A percentile compares a stretch with the other conserved stretches of the same genome.
These are phyloP conservation scores for Entamoeba invadens DNA, from an alignment of 208 protist genomes.

Conservation along the genomic window DNA sequence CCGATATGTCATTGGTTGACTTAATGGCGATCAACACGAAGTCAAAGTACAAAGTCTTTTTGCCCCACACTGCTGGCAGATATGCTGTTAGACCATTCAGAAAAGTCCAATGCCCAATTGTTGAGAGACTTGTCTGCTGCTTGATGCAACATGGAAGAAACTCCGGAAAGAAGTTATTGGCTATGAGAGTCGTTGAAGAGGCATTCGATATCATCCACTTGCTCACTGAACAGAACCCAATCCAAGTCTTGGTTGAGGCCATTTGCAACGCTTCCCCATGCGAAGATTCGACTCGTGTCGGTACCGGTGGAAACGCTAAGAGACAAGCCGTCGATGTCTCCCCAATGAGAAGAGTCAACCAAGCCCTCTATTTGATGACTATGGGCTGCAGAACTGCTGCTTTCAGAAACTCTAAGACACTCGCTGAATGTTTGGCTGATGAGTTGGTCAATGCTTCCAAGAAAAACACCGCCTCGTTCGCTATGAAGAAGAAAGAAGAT, in stretches of 20 bases:
- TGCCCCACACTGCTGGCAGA: conserved; percentile 91
- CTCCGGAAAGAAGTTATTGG: conserved; percentile 98
- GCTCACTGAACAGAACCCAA: conserved; percentile 89
- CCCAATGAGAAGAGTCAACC: conserved; percentile 94
- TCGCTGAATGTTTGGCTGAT: conserved; percentile 98
- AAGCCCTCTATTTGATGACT: conserved; percentile 85
- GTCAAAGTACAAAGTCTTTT: conserved; percentile 45
- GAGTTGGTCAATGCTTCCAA: conserved; percentile 97
- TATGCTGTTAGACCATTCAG: conserved; percentile 91
- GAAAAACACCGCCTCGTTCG: conserved; percentile 87
- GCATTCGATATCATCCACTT: conserved; percentile 97
- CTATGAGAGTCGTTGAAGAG: conserved; percentile 88
- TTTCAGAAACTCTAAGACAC: conserved; percentile 97
- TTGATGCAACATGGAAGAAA: conserved; percentile 81
- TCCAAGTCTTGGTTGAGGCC: conserved; percentile 88
- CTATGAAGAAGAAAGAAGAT: conserved; percentile 99
- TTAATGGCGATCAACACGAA: not conserved
- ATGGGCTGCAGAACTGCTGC: conserved; percentile 82
- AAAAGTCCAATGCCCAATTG: conserved; percentile 84
- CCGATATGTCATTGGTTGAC: not conserved
- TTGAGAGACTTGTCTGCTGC: conserved; percentile 57
- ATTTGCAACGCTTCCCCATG: conserved; percentile 88
- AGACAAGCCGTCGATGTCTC: conserved; percentile 99
- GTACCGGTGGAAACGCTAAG: conserved; percentile 90
- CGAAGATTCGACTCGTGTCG: conserved; percentile 98